A percentile compares a stretch with the other conserved stretches of the same genome.
These are phyloP conservation scores for Carex myosuroides DNA, from an alignment of 176 grass and related monocot species.

Conservation along the genomic window DNA sequence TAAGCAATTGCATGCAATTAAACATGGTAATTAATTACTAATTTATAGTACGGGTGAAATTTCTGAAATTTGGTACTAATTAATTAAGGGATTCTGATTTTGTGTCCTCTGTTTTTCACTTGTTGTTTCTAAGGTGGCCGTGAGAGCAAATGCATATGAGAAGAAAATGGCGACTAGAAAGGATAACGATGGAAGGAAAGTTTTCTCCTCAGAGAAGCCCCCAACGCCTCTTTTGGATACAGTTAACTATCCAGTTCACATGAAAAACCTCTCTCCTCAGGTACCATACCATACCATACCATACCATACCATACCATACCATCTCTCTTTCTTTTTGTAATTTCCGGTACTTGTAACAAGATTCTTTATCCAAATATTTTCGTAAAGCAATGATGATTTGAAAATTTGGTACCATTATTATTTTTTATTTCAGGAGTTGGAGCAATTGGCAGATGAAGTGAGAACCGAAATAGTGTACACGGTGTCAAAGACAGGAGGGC, in stretches of 20 bases:
- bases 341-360: background rate
- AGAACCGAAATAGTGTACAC: constrained; percentile 64
- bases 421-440: constrained; percentile 45
- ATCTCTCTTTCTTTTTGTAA: background rate
- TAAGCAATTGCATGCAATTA: background rate
- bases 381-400: background rate
- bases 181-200: constrained; percentile 40
- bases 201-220: constrained; percentile 68
- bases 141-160: constrained; percentile 34
- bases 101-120: background rate
- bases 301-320: constrained; percentile 18
- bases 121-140: constrained; percentile 36
- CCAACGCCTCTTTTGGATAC: constrained; percentile 75
- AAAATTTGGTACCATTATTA: background rate
- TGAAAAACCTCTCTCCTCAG: constrained; percentile 75
- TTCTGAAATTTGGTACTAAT: background rate
- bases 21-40: background rate
- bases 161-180: constrained; percentile 39
- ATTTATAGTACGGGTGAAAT: background rate
- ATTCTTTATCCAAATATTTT: background rate
- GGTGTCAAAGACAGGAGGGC: constrained; percentile 65
- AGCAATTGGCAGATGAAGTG: constrained; percentile 82
- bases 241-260: constrained; percentile 72
- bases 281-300: constrained; percentile 5
- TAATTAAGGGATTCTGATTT: background rate